Conservation (phyloP, 805 yeast species). For the Pichia eremophila region DNA sequence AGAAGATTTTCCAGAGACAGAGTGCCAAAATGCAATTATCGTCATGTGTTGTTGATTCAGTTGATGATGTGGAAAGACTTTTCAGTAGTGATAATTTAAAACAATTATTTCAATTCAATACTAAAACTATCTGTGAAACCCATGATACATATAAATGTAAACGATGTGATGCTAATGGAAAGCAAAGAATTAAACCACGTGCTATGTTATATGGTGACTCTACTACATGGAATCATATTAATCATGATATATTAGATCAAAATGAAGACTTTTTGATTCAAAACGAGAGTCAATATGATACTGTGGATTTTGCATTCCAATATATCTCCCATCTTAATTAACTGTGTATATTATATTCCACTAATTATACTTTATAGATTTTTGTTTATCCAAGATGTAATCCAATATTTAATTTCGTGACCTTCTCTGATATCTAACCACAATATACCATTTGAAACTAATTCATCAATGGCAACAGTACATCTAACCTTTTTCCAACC, state of each 20-base stretch:
- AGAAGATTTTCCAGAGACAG: constrained; percentile 91
- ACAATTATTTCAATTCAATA: constrained; percentile 64
- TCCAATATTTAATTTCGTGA: constrained; percentile 52
- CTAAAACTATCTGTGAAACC: constrained; percentile 71
- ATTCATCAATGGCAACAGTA: constrained; percentile 56
- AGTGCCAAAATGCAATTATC: constrained; percentile 88
- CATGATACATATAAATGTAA: constrained; percentile 88
- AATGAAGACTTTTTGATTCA: constrained; percentile 73
- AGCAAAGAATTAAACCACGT: constrained; percentile 55
- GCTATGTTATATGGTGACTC: constrained; percentile 97
- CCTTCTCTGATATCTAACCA: constrained; percentile 62
- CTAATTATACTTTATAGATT: not conserved
- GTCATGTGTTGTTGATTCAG: constrained; percentile 94
- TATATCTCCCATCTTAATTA: constrained; percentile 65
- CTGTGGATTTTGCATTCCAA: constrained; percentile 83
- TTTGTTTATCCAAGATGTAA: constrained; percentile 56
- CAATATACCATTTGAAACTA: constrained; percentile 72
- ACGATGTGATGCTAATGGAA: constrained; percentile 51
- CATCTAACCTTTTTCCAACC: constrained; percentile 64
- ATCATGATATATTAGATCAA: constrained; percentile 45
- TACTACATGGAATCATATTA: constrained; percentile 92
- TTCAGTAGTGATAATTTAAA: constrained; percentile 76
- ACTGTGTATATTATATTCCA: not conserved
- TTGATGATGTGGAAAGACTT: constrained; percentile 86
- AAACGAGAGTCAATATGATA: constrained; percentile 61